phyloP scores from a whole-genome alignment of 352 stramenopile species.

The Poterioochromonas sp. region DNA sequence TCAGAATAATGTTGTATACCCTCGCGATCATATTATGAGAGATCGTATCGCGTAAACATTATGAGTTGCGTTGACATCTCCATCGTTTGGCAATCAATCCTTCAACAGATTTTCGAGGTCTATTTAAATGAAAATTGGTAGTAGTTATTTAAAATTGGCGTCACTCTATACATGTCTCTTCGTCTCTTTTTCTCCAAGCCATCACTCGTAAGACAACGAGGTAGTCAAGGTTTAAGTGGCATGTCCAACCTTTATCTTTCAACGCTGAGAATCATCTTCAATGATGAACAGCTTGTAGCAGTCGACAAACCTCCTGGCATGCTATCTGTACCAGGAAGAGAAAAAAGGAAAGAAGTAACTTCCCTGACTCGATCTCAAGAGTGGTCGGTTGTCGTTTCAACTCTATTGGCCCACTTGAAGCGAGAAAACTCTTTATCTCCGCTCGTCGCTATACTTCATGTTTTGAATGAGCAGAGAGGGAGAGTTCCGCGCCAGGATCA shows the following conservation, averaged over 20 bases:
- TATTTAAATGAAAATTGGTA: too few relatives aligned
- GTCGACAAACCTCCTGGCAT: slow-evolving; percentile 14
- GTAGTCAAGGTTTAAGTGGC: too few relatives aligned
- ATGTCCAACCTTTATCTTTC: background rate
- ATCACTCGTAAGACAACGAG: too few relatives aligned
- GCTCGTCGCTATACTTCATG: background rate
- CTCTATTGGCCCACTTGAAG: background rate
- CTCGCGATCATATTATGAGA: too few relatives aligned
- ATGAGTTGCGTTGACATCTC: too few relatives aligned
- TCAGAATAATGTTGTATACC: too few relatives aligned
- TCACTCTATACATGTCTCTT: too few relatives aligned
- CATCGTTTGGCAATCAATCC: too few relatives aligned
- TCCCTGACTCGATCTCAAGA: background rate
- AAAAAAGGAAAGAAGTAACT: background rate
- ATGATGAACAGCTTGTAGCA: slow-evolving; percentile 11
- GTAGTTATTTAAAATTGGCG: too few relatives aligned
- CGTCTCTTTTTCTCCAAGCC: too few relatives aligned
- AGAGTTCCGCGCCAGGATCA: background rate
- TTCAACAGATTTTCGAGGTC: too few relatives aligned
- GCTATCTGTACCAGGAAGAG: slow-evolving; percentile 20
- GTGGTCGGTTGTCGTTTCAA: background rate
- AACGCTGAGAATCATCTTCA: background rate
- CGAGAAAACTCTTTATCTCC: background rate
- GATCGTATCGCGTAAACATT: too few relatives aligned
- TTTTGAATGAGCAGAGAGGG: background rate